Evolutionary conservation across 176 grass and related monocot species (phyloP).

Genomic region (Hordeum vulgare): DNA sequence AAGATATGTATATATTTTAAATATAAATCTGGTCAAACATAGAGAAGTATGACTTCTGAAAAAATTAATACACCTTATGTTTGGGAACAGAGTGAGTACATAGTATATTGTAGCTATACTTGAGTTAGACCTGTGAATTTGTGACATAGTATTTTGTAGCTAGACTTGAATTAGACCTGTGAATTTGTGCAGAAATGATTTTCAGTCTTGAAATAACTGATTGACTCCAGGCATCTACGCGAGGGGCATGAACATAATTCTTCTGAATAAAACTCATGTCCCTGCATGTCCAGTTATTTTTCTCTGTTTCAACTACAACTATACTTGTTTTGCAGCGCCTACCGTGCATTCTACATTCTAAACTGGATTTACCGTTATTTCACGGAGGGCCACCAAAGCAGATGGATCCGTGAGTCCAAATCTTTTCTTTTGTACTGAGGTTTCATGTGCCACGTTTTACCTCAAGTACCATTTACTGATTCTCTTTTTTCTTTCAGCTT

Average conservation of each 20-base stretch:
- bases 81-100: not conserved
- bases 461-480: not conserved
- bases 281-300: not conserved
- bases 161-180: too few relatives aligned
- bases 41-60: too few relatives aligned
- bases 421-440: not conserved
- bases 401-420: constrained; percentile 72
- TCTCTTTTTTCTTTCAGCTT: constrained; percentile 47
- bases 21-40: too few relatives aligned
- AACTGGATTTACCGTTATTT: constrained; percentile 98
- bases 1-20: too few relatives aligned
- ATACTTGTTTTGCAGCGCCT: constrained; percentile 51
- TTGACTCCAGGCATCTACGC: not conserved
- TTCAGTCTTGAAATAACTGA: not conserved
- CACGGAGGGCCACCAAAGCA: constrained; percentile 60
- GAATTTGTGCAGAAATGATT: not conserved
- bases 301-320: not conserved
- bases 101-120: not conserved
- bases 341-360: constrained; percentile 87
- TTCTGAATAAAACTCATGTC: not conserved
- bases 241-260: not conserved
- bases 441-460: not conserved
- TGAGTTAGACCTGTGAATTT: too few relatives aligned
- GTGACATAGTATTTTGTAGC: not conserved
- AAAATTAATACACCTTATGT: too few relatives aligned